A percentile compares a stretch with the other conserved stretches of the same genome.
Evolutionary conservation across 129 eudicot genomes (phyloP).

Genomic region (Scalesia atractyloides): DNA sequence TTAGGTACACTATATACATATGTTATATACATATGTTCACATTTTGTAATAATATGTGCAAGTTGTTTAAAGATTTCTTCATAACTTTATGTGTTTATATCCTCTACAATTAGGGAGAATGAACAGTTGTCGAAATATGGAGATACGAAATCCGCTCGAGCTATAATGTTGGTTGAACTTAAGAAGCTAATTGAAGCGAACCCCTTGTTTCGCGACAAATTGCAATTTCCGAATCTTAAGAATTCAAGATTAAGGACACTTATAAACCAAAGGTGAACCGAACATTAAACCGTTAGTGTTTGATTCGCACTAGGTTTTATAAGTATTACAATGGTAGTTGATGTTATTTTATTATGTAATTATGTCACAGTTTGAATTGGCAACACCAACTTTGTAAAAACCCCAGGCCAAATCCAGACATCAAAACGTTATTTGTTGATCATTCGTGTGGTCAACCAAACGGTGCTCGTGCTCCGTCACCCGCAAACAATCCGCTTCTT

Average conservation of each 20-base stretch:
- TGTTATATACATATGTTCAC: background rate
- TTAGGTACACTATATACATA: slow-evolving; percentile 80
- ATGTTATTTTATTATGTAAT: slow-evolving; percentile 10
- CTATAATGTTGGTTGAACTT: slow-evolving; percentile 87
- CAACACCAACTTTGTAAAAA: slow-evolving; percentile 93
- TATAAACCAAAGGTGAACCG: slow-evolving; percentile 79
- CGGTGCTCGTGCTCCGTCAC: slow-evolving; percentile 88
- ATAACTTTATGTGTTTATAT: background rate
- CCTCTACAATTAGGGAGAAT: slow-evolving; percentile 62
- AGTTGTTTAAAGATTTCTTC: background rate
- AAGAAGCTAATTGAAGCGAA: slow-evolving; percentile 93
- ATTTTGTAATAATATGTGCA: background rate
- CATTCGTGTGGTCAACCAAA: slow-evolving; percentile 93
- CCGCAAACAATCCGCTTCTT: slow-evolving; percentile 77
- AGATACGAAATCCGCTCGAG: slow-evolving; percentile 89
- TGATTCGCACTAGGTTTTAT: background rate
- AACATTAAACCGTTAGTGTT: background rate
- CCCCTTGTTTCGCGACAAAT: slow-evolving; percentile 84
- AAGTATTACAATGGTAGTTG: slow-evolving; percentile 7
- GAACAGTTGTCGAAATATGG: slow-evolving; percentile 90
- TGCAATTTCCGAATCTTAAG: slow-evolving; percentile 82
- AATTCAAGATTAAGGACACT: slow-evolving; percentile 84
- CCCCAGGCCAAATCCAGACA: slow-evolving; percentile 94
- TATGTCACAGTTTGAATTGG: slow-evolving; percentile 75
- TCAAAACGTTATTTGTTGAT: slow-evolving; percentile 87